Percentiles rank a stretch among this genome's conserved stretches.
These are phyloP conservation scores for Hordeum pubiflorum DNA, from an alignment of 202 grass and related monocot genomes.

Conservation along the genomic window DNA sequence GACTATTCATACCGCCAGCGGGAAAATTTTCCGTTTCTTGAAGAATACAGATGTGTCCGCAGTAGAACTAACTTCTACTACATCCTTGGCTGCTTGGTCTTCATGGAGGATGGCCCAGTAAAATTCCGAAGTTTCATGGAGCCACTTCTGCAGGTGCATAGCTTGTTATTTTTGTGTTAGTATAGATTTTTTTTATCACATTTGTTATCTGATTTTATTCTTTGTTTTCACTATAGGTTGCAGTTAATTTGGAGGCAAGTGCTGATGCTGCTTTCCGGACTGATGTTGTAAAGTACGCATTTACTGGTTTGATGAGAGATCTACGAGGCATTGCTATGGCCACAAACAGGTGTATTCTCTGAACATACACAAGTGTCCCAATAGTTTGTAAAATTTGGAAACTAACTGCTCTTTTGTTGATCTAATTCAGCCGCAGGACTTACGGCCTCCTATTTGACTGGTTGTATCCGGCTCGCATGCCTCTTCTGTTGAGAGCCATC, in stretches of 20 bases:
- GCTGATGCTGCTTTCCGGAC: slow-evolving; percentile 70
- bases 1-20: slow-evolving; percentile 37
- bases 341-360: slow-evolving; percentile 69
- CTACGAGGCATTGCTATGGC: slow-evolving; percentile 88
- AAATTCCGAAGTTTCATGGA: slow-evolving; percentile 97
- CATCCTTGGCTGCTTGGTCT: slow-evolving; percentile 87
- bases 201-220: slow-evolving; percentile 15
- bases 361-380: slow-evolving; percentile 4
- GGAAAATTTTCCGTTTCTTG: slow-evolving; percentile 83
- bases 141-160: slow-evolving; percentile 79
- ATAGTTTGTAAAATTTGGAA: background rate
- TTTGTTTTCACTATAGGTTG: slow-evolving; percentile 42
- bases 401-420: slow-evolving; percentile 29
- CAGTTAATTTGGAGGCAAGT: slow-evolving; percentile 73
- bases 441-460: slow-evolving; percentile 97
- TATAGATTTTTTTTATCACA: background rate
- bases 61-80: slow-evolving; percentile 99
- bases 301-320: slow-evolving; percentile 98
- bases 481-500: slow-evolving; percentile 85
- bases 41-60: slow-evolving; percentile 77
- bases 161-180: background rate
- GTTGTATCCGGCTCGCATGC: slow-evolving; percentile 82
- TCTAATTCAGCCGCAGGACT: slow-evolving; percentile 64
- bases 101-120: slow-evolving; percentile 92
- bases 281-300: slow-evolving; percentile 74